A percentile compares a stretch with the other conserved stretches of the same genome.
Conservation (phyloP, 2,329 filamentous ascomycete genomes). For the Sphaerulina musiva region DNA sequence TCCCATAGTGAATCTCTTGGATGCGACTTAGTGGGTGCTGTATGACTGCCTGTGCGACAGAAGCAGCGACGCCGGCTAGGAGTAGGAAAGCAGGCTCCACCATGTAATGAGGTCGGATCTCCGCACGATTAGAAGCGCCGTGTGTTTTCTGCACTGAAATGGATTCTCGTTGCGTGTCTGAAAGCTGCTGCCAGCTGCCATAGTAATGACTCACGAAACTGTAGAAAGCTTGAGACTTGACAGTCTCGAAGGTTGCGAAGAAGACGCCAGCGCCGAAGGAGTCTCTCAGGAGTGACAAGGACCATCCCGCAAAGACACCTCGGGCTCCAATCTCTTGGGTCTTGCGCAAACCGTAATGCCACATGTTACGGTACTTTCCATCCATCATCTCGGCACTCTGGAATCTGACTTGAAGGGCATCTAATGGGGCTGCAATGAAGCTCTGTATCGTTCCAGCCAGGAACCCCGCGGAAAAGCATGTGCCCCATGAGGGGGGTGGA, state of each 20-base stretch:
- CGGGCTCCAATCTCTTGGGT: constrained; percentile 64
- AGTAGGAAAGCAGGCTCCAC: constrained; percentile 68
- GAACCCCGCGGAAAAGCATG: constrained; percentile 65
- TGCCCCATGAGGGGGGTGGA: constrained; percentile 57
- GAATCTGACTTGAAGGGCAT: constrained; percentile 68
- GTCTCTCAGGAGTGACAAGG: constrained; percentile 62
- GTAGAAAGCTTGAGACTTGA: constrained; percentile 70
- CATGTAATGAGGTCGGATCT: constrained; percentile 68
- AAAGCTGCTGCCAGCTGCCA: constrained; percentile 37
- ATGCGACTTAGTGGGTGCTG: constrained; percentile 66
- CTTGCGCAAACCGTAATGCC: constrained; percentile 61
- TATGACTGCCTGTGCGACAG: constrained; percentile 60
- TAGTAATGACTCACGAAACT: constrained; percentile 66
- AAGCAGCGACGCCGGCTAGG: constrained; percentile 61
- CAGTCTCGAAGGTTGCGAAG: constrained; percentile 68
- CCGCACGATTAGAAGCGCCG: constrained; percentile 30
- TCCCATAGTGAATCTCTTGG: constrained; percentile 66
- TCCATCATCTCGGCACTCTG: constrained; percentile 56
- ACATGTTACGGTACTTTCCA: constrained; percentile 56
- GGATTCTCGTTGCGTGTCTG: constrained; percentile 30
- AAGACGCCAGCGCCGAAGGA: constrained; percentile 63
- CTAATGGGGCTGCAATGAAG: constrained; percentile 64
- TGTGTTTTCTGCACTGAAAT: constrained; percentile 25
- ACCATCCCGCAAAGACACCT: constrained; percentile 69
- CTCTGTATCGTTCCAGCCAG: constrained; percentile 64